These are phyloP conservation scores for Neoarthrinium moseri DNA, from an alignment of 2,329 filamentous ascomycete genomes.

Conservation along the genomic window DNA sequence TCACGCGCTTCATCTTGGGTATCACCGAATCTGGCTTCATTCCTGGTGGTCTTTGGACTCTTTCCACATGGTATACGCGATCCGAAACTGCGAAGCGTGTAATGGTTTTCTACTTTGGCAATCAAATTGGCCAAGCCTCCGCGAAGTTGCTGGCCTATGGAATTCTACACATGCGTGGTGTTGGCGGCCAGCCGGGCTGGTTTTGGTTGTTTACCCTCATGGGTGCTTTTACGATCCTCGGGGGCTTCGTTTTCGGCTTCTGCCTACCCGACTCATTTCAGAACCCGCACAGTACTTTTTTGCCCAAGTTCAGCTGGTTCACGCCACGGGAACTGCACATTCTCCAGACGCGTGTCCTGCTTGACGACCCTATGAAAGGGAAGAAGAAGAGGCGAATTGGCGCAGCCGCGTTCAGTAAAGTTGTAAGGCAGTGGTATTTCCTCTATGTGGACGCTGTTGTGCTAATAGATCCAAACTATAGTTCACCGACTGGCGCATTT, in stretches of 20 bases:
- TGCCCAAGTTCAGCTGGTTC: conserved; percentile 34
- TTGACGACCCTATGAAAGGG: conserved; percentile 44
- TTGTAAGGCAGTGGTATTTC: conserved; percentile 23
- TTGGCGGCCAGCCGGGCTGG: conserved; percentile 49
- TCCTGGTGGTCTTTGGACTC: conserved; percentile 48
- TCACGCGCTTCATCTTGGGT: conserved; percentile 49
- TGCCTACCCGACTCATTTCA: conserved; percentile 44
- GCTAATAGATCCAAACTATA: conserved; percentile 17
- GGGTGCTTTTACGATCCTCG: conserved; percentile 49
- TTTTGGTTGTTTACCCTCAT: conserved; percentile 56
- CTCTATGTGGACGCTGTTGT: background rate
- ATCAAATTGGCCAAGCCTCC: conserved; percentile 47
- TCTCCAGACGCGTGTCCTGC: conserved; percentile 36
- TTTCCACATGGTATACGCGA: conserved; percentile 50
- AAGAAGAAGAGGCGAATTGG: conserved; percentile 49
- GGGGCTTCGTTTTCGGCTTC: conserved; percentile 39
- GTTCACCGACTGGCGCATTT: conserved; percentile 51
- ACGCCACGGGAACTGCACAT: conserved; percentile 40
- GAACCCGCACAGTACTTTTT: conserved; percentile 40
- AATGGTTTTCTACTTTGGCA: conserved; percentile 56
- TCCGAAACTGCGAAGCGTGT: conserved; percentile 45
- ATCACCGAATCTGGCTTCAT: conserved; percentile 51
- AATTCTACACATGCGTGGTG: conserved; percentile 49
- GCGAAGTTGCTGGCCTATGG: conserved; percentile 40
- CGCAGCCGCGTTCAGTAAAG: conserved; percentile 40